Evolutionary conservation across 2,329 filamentous ascomycete genomes (phyloP).

Genomic region (Cordyceps javanica): DNA sequence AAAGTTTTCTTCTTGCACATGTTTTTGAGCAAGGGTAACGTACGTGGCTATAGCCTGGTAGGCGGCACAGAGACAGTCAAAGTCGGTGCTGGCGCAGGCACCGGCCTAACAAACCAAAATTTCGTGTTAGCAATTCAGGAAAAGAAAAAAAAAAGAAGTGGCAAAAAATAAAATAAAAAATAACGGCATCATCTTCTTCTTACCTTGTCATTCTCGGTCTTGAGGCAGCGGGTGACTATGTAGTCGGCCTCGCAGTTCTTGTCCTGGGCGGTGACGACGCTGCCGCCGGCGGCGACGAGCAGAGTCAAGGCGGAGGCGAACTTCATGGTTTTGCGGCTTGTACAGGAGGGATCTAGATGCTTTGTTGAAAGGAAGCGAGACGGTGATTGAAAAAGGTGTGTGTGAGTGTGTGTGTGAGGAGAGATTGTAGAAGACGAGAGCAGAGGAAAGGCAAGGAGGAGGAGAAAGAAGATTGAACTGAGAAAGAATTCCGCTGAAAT

Average conservation of each 20-base stretch:
- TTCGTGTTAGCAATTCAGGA: neutral
- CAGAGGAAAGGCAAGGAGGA: too few relatives aligned
- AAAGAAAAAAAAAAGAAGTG: too few relatives aligned
- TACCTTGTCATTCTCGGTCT: slow-evolving; percentile 33
- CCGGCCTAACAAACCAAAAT: slow-evolving; percentile 27
- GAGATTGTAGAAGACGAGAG: too few relatives aligned
- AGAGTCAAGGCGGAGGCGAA: slow-evolving; percentile 35
- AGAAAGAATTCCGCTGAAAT: too few relatives aligned
- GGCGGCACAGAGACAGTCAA: slow-evolving; percentile 40
- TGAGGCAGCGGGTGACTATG: slow-evolving; percentile 41
- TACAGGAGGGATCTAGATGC: neutral
- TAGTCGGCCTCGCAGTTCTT: slow-evolving; percentile 36
- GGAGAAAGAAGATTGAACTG: too few relatives aligned
- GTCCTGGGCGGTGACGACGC: slow-evolving; percentile 28
- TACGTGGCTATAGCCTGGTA: slow-evolving; percentile 41
- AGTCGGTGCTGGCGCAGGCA: slow-evolving; percentile 35
- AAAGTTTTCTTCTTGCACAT: too few relatives aligned
- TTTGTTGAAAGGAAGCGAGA: neutral
- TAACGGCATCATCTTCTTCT: too few relatives aligned
- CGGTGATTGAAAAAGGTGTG: too few relatives aligned
- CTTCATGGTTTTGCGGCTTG: slow-evolving; percentile 38
- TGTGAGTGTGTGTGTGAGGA: too few relatives aligned
- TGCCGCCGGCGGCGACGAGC: slow-evolving; percentile 29
- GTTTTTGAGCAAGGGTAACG: too few relatives aligned
- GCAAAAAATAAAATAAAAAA: too few relatives aligned